Evolutionary conservation across 2,329 filamentous ascomycete species (phyloP).

Genomic region (Elsinoe arachidis): DNA sequence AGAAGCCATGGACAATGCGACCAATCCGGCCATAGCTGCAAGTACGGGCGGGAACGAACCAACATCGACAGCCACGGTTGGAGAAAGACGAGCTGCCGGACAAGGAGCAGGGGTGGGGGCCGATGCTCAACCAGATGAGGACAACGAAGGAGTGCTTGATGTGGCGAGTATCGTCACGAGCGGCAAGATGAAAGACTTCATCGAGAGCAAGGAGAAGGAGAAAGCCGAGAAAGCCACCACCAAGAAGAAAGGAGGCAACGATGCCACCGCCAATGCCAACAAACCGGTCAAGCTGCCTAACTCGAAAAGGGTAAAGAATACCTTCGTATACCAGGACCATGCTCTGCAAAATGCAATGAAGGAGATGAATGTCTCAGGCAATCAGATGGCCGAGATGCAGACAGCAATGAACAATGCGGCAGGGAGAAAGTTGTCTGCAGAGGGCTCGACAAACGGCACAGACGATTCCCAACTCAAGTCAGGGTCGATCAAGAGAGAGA

Average conservation of each 20-base stretch:
- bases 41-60: conserved; percentile 43
- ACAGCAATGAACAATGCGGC: conserved; percentile 36
- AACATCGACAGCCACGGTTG: conserved; percentile 35
- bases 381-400: conserved; percentile 43
- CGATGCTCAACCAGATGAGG: conserved; percentile 42
- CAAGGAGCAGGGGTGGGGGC: conserved; percentile 46
- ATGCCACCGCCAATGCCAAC: conserved; percentile 50
- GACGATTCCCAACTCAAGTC: conserved; percentile 18
- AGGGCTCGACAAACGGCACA: conserved; percentile 19
- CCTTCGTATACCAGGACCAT: conserved; percentile 66
- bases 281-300: conserved; percentile 60
- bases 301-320: conserved; percentile 58
- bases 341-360: conserved; percentile 47
- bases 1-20: conserved; percentile 25
- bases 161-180: conserved; percentile 78
- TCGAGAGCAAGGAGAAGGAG: conserved; percentile 62
- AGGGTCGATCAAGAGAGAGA: conserved; percentile 46
- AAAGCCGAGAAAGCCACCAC: conserved; percentile 59
- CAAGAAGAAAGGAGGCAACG: conserved; percentile 46
- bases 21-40: conserved; percentile 45
- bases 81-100: conserved; percentile 45
- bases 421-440: conserved; percentile 7
- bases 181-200: conserved; percentile 71
- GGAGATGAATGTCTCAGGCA: conserved; percentile 38
- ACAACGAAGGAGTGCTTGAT: conserved; percentile 68